Percentiles rank a stretch among this genome's conserved stretches.
Conservation (phyloP, 2,329 filamentous ascomycete genomes). For the Aspergillus proliferans region DNA sequence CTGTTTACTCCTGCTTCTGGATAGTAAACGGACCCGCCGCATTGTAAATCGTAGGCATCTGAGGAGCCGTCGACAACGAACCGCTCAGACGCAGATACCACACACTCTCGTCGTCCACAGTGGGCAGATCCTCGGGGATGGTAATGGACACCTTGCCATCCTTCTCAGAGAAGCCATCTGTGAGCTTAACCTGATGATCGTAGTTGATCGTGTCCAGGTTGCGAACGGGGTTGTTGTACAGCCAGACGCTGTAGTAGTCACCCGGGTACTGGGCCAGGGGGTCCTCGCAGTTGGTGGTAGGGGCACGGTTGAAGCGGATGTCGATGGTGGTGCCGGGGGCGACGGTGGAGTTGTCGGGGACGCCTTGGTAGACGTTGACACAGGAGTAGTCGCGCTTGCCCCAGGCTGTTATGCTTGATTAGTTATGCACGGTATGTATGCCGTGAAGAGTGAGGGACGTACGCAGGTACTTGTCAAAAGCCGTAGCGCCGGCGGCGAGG, state of each 20-base stretch:
- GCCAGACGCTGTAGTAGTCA: slow-evolving; percentile 19
- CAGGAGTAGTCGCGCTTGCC: slow-evolving; percentile 29
- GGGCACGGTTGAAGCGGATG: slow-evolving; percentile 22
- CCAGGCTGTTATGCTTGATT: slow-evolving; percentile 18
- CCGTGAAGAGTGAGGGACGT: slow-evolving; percentile 1
- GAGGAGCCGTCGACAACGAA: slow-evolving; percentile 19
- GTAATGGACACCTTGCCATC: slow-evolving; percentile 16
- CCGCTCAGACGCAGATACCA: slow-evolving; percentile 26
- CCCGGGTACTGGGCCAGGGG: slow-evolving; percentile 15
- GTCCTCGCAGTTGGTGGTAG: slow-evolving; percentile 19
- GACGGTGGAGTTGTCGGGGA: slow-evolving; percentile 26
- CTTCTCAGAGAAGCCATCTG: slow-evolving; percentile 11
- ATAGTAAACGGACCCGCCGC: slow-evolving; percentile 23
- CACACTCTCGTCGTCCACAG: slow-evolving; percentile 18
- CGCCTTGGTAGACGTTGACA: slow-evolving; percentile 27
- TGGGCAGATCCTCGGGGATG: slow-evolving; percentile 19
- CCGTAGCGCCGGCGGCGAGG: slow-evolving; percentile 20
- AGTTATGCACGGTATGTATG: neutral
- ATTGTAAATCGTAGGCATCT: slow-evolving; percentile 26
- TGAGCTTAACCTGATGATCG: slow-evolving; percentile 16
- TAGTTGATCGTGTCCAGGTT: slow-evolving; percentile 14
- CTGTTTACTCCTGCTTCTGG: slow-evolving; percentile 6
- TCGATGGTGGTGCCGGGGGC: slow-evolving; percentile 17
- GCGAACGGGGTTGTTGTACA: slow-evolving; percentile 27
- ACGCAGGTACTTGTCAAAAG: slow-evolving; percentile 29